phyloP scores from a whole-genome alignment of 176 grass and related monocot species.

The Elymus sibiricus region DNA sequence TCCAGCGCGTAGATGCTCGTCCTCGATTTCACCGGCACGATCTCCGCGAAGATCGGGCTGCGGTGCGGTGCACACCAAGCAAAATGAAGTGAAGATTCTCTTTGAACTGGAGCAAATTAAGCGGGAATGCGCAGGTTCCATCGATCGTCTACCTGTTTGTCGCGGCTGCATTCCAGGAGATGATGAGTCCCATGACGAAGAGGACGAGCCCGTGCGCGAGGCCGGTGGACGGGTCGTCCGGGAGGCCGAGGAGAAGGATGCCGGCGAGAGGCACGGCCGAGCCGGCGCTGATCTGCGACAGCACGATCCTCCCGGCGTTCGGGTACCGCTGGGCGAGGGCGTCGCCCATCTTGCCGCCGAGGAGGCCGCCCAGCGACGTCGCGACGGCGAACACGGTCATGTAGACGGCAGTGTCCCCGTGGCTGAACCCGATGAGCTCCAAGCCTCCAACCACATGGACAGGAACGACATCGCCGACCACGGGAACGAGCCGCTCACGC shows the following conservation, averaged over 20 bases:
- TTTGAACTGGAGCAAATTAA: neutral
- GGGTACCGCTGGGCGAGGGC: slow-evolving; percentile 43
- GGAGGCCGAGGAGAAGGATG: slow-evolving; percentile 44
- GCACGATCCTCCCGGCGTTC: slow-evolving; percentile 48
- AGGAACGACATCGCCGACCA: slow-evolving; percentile 58
- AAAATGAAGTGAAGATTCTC: neutral
- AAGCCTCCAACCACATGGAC: slow-evolving; percentile 81
- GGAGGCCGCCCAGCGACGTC: slow-evolving; percentile 39
- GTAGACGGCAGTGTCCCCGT: slow-evolving; percentile 37
- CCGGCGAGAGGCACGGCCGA: slow-evolving; percentile 44
- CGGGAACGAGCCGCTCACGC: slow-evolving; percentile 59
- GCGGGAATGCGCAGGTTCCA: neutral
- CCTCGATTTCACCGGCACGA: slow-evolving; percentile 73
- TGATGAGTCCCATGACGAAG: slow-evolving; percentile 51
- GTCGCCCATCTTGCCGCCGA: slow-evolving; percentile 52
- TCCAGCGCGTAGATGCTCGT: slow-evolving; percentile 76
- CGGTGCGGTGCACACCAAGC: neutral
- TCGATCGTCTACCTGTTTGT: slow-evolving; percentile 37
- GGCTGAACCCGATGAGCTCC: slow-evolving; percentile 70
- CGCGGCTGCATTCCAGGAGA: slow-evolving; percentile 62
- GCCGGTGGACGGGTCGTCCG: slow-evolving; percentile 48
- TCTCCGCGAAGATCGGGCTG: slow-evolving; percentile 90
- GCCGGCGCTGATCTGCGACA: slow-evolving; percentile 62
- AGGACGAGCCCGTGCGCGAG: slow-evolving; percentile 40
- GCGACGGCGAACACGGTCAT: slow-evolving; percentile 28